These are phyloP conservation scores for Crucibulum laeve DNA, from an alignment of 768 basidiomycete species.

Conservation along the genomic window DNA sequence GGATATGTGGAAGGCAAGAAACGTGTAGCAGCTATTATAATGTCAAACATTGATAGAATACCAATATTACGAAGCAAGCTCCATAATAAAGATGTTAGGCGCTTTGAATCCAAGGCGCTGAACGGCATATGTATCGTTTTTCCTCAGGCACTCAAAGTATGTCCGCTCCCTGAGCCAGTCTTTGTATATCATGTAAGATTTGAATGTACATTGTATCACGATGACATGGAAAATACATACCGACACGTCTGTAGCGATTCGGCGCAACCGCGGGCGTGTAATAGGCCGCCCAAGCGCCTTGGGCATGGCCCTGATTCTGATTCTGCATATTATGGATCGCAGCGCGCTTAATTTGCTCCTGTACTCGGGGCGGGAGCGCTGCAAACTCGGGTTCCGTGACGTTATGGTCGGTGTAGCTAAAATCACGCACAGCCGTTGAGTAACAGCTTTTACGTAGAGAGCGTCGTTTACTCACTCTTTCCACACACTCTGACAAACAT, in stretches of 20 bases:
- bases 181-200: constrained; percentile 16
- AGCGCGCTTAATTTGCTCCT: constrained; percentile 68
- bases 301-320: constrained; percentile 5
- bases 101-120: constrained; percentile 71
- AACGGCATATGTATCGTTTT: constrained; percentile 55
- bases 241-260: constrained; percentile 56
- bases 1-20: too few relatives aligned
- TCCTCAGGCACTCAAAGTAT: constrained; percentile 62
- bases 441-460: background rate
- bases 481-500: constrained; percentile 69
- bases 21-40: too few relatives aligned
- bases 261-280: constrained; percentile 45
- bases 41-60: too few relatives aligned
- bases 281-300: constrained; percentile 28
- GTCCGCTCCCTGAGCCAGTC: constrained; percentile 77
- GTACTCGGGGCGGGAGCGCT: constrained; percentile 55
- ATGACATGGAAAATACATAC: constrained; percentile 33
- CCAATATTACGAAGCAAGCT: constrained; percentile 42
- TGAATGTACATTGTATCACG: background rate
- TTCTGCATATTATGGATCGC: constrained; percentile 34
- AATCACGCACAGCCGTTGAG: background rate
- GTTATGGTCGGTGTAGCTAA: constrained; percentile 64
- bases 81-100: constrained; percentile 77
- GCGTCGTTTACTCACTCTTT: constrained; percentile 59
- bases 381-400: constrained; percentile 66